A percentile compares a stretch with the other conserved stretches of the same genome.
phyloP scores from a whole-genome alignment of 1,284 basidiomycete species.

The Moesziomyces parantarcticus region DNA sequence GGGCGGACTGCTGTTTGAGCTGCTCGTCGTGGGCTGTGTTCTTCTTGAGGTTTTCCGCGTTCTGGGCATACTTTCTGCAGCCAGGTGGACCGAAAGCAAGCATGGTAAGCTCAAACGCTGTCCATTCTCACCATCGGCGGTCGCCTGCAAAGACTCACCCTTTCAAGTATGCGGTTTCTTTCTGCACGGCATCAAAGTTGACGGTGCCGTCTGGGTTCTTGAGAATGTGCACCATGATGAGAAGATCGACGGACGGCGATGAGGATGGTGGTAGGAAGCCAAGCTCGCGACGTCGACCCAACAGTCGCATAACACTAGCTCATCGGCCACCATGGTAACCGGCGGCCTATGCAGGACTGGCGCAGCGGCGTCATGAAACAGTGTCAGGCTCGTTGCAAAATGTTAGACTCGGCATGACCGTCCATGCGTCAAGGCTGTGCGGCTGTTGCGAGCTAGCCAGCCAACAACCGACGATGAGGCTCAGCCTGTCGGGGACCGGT shows the following conservation, averaged over 20 bases:
- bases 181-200: slow-evolving; percentile 48
- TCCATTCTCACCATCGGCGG: not conserved
- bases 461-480: not conserved
- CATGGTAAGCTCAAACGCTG: not conserved
- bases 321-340: not conserved
- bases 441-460: too few relatives aligned
- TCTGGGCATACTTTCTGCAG: slow-evolving; percentile 48
- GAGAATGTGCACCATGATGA: slow-evolving; percentile 37
- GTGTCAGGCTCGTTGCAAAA: too few relatives aligned
- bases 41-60: slow-evolving; percentile 43
- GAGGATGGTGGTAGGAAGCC: slow-evolving; percentile 4
- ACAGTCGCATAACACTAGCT: not conserved
- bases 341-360: too few relatives aligned
- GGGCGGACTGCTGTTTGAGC: slow-evolving; percentile 6
- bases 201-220: slow-evolving; percentile 52
- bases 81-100: not conserved
- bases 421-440: too few relatives aligned
- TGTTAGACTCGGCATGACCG: too few relatives aligned
- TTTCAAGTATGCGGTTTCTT: slow-evolving; percentile 39
- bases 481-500: too few relatives aligned
- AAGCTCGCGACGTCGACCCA: not conserved
- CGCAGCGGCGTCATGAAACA: too few relatives aligned
- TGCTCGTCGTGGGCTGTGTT: slow-evolving; percentile 27
- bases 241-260: not conserved
- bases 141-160: slow-evolving; percentile 23